Base-by-base conservation (phyloP, 2,329 filamentous ascomycete species). In the Aureobasidium sp. region DNA sequence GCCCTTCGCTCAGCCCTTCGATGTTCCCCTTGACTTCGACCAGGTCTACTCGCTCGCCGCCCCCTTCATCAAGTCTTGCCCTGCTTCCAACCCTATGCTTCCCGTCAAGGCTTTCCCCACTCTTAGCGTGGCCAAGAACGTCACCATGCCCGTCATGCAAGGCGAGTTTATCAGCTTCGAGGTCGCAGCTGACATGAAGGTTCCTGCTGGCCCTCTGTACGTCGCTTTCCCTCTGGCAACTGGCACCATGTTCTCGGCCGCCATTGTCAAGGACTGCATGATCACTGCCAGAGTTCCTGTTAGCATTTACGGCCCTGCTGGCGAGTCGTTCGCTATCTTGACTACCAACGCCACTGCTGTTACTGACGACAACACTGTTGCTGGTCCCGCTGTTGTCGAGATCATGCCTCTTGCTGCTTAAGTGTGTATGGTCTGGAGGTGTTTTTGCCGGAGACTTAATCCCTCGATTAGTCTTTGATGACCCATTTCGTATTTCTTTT, bases 31-130 rank as follows among this genome's bases (percentile, higher is more conserved):
- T 41, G 73, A 74, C 66, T 78, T 82, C 69, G 80, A 86, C 71
- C 74, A 81, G 67, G 84, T 88, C 52, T 87, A 80, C 77, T 85
- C 84, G 3, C 79, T 89, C n/a, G 85, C 86, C 0, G 78, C 84
- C 0, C 76, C 77, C 61, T 88, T 88, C 74, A 86, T 88, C 71
- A 77, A 72, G 5, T 72, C 74, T 2, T 88, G 85, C 72, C 84
- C 86, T 1, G 65, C 74, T 7, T 75, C 73, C 66, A 86, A 86
- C 70, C 73, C 78, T 0, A 66, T 74, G 1, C 76, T 88, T 1
- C 84, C 85, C 1, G 80, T 89, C 69, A 84, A 80, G 73, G 80
- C 68, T 8, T 71, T 68, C 66, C 68, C 69, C 4, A 44, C 41
- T 9, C 57, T 70, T 12, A 64, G 62, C 36, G 60, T 67, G 3